Base-by-base conservation (phyloP, 257 asterid genomes). In the Craterostigma plantagineum region DNA sequence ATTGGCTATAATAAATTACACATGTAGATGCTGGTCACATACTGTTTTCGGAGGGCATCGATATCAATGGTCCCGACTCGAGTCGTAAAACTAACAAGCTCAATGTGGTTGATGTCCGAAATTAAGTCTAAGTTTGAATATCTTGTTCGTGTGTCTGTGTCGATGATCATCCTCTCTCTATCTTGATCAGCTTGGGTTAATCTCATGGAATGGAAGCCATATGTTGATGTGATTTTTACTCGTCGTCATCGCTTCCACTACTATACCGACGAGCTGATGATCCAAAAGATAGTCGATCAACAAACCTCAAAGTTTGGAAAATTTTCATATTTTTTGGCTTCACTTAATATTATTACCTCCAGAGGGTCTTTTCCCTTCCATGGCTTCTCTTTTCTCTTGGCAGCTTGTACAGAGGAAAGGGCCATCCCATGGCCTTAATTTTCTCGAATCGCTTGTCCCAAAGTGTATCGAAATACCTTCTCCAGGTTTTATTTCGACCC, bases 341-440 rank as follows among this genome's bases (percentile, higher is more conserved):
- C 9, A 8, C 23, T 11, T n/a, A n/a, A 54, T 18, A 42, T 50
- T 37, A 50, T 11, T 61, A 83, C 95, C 94, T 69, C 95, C 86
- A 13, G 73, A 68, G 61, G 70, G 65, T 64, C 75, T 55, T 66
- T 58, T 81, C 51, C 96, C 99, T 70, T 90, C 99, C 99, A 90
- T 90, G 63, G 99, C 96, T 42, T 90, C 93, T 66, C 72, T 90
- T 76, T 90, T 90, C 33, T 69, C 82, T 66, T 90, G 96, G 69
- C 99, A 90, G 80, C 85, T 73, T 36, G 57, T 12, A 67, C 99
- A 90, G 35, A 90, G 92, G 63, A 84, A 90, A 40, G 99, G 99
- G 7, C 99, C 99, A 5, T 90, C 92, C 96, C 96, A 90, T 27
- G 94, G 93, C 62, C 96, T 68, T 57, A 69, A 59, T 37, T 73